Percentiles rank a stretch among this genome's conserved stretches.
Evolutionary conservation across 352 stramenopile species (phyloP).

Genomic region (Nothophytophthora sp.): DNA sequence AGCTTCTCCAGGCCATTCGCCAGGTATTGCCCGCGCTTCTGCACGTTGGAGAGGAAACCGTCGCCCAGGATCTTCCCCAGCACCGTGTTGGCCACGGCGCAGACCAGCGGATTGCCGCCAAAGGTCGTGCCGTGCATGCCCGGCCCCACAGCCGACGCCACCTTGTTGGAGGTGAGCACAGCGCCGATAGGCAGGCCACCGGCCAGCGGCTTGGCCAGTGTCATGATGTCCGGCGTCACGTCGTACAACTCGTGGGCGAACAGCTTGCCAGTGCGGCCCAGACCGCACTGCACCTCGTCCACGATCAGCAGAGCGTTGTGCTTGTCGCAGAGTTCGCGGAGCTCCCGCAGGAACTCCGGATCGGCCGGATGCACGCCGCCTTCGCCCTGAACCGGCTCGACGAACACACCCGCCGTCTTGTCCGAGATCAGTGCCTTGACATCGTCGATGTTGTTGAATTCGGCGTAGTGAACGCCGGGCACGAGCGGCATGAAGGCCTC

Average conservation of each 20-base stretch:
- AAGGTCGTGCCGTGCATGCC: constrained; percentile 97
- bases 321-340: constrained; percentile 93
- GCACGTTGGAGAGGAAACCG: constrained; percentile 69
- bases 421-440: constrained; percentile 75
- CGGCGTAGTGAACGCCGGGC: constrained; percentile 68
- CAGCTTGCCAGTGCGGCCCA: constrained; percentile 95
- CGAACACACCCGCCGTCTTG: constrained; percentile 75
- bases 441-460: constrained; percentile 86
- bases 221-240: constrained; percentile 96
- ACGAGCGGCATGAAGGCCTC: constrained; percentile 84
- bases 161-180: constrained; percentile 93
- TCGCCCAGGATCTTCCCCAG: constrained; percentile 74
- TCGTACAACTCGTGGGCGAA: constrained; percentile 96
- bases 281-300: constrained; percentile 98
- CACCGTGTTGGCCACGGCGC: constrained; percentile 87
- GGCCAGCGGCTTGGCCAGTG: constrained; percentile 96
- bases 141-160: constrained; percentile 88
- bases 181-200: constrained; percentile 96
- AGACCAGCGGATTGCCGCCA: constrained; percentile 96
- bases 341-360: constrained; percentile 89
- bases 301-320: constrained; percentile 96
- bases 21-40: constrained; percentile 69
- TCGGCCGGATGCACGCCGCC: constrained; percentile 93
- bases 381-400: constrained; percentile 92
- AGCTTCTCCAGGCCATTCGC: constrained; percentile 55